Percentiles rank a stretch among this genome's conserved stretches.
phyloP scores from a whole-genome alignment of 202 grass and related monocot genomes.

The Eragrostis tef region DNA sequence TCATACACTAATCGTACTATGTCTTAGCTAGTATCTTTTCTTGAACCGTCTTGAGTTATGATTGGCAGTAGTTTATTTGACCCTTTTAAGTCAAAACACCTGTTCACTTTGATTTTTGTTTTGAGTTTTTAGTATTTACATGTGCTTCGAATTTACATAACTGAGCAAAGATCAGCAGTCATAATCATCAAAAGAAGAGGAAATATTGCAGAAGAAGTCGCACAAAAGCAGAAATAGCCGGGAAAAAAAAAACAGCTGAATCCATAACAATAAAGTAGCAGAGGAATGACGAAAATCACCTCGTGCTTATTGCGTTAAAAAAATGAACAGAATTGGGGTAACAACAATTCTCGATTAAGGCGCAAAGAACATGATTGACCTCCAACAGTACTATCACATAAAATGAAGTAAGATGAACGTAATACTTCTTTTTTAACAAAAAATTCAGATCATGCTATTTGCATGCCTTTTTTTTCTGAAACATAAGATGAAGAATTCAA shows the following conservation, averaged over 20 bases:
- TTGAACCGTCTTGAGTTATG: constrained; percentile 20
- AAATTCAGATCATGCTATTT: constrained; percentile 23
- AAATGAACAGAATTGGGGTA: constrained; percentile 2
- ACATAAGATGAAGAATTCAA: constrained; percentile 35
- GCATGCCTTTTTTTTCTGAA: neutral
- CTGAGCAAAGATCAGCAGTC: constrained; percentile 5
- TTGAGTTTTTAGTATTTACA: neutral
- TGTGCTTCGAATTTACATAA: neutral
- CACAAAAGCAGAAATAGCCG: neutral
- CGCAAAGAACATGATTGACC: constrained; percentile 11
- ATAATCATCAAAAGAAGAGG: constrained; percentile 13
- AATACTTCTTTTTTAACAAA: constrained; percentile 2
- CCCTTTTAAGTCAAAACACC: neutral
- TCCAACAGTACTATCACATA: neutral
- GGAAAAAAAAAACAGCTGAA: constrained; percentile 12
- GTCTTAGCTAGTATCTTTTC: constrained; percentile 2
- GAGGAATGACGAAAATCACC: neutral
- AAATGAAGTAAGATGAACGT: neutral
- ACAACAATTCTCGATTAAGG: neutral
- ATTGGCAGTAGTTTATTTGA: neutral
- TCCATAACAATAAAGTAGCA: constrained; percentile 10
- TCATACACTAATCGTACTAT: neutral
- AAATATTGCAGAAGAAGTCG: neutral
- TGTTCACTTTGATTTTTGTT: neutral
- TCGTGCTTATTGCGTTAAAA: neutral